Evolutionary conservation across 129 eudicot species (phyloP).

Genomic region (Flaveria trinervia): DNA sequence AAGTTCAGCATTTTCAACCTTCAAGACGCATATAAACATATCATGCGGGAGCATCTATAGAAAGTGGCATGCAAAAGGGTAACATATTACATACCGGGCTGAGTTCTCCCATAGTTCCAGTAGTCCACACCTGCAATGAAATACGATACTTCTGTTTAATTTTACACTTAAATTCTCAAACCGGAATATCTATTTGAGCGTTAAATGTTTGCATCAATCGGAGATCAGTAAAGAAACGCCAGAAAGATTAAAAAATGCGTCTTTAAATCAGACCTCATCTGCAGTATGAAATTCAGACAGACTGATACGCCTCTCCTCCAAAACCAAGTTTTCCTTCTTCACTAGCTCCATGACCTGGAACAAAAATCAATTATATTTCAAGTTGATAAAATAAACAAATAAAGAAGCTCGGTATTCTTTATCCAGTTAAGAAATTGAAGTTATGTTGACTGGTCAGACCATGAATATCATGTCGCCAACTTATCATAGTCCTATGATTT

Average conservation of each 20-base stretch:
- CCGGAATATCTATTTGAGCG: background rate
- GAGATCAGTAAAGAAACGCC: background rate
- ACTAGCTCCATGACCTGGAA: slow-evolving; percentile 93
- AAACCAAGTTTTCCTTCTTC: slow-evolving; percentile 57
- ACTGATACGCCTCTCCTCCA: slow-evolving; percentile 81
- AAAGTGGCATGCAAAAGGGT: background rate
- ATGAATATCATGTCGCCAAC: no score
- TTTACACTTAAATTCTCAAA: background rate
- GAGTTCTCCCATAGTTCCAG: slow-evolving; percentile 94
- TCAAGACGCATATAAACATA: background rate
- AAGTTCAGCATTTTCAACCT: background rate
- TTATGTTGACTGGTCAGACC: no score
- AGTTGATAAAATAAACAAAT: background rate
- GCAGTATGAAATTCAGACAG: slow-evolving; percentile 91
- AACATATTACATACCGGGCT: slow-evolving; percentile 85
- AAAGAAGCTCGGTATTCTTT: background rate
- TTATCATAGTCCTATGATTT: background rate
- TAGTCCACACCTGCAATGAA: slow-evolving; percentile 72
- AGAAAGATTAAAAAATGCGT: background rate
- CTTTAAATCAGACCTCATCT: slow-evolving; percentile 51
- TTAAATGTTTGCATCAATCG: slow-evolving; percentile 1
- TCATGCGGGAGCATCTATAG: background rate
- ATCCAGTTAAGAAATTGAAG: no score
- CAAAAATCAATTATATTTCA: background rate
- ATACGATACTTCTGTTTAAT: background rate